Percentiles rank a stretch among this genome's conserved stretches.
Conservation (phyloP, 805 yeast species). For the Cyberlindnera meyerae region DNA sequence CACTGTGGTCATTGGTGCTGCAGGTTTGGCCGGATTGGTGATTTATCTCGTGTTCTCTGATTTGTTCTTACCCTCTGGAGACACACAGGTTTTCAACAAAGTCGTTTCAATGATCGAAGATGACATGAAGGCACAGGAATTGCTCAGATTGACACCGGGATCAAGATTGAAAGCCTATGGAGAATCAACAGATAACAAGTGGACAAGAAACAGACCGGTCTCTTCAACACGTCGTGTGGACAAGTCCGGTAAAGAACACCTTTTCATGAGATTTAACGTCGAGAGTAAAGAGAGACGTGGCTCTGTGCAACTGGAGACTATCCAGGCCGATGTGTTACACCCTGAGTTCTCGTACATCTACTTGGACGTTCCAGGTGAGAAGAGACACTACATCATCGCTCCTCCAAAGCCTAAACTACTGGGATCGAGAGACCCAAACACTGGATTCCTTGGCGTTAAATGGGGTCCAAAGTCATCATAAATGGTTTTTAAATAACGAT, state of each 20-base stretch:
- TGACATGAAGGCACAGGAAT: constrained; percentile 52
- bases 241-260: constrained; percentile 72
- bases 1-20: constrained; percentile 59
- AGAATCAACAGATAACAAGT: constrained; percentile 60
- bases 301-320: constrained; percentile 73
- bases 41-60: constrained; percentile 76
- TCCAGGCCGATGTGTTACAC: constrained; percentile 56
- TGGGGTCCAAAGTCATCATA: constrained; percentile 89
- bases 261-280: constrained; percentile 81
- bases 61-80: constrained; percentile 83
- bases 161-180: constrained; percentile 80
- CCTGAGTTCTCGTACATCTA: constrained; percentile 71
- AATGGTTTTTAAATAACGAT: too few relatives aligned
- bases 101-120: constrained; percentile 75
- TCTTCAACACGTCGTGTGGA: constrained; percentile 63
- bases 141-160: constrained; percentile 43
- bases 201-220: constrained; percentile 88
- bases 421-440: constrained; percentile 31
- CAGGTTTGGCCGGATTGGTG: constrained; percentile 62
- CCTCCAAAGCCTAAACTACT: constrained; percentile 49
- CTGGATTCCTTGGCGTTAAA: constrained; percentile 73
- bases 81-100: constrained; percentile 83
- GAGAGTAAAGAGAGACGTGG: constrained; percentile 65
- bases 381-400: constrained; percentile 63
- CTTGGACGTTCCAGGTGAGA: constrained; percentile 67